Evolutionary conservation across 2,329 filamentous ascomycete species (phyloP), one percentile per base, ranked within the genome.

Genomic region (Mycosphaerella arachidis): DNA sequence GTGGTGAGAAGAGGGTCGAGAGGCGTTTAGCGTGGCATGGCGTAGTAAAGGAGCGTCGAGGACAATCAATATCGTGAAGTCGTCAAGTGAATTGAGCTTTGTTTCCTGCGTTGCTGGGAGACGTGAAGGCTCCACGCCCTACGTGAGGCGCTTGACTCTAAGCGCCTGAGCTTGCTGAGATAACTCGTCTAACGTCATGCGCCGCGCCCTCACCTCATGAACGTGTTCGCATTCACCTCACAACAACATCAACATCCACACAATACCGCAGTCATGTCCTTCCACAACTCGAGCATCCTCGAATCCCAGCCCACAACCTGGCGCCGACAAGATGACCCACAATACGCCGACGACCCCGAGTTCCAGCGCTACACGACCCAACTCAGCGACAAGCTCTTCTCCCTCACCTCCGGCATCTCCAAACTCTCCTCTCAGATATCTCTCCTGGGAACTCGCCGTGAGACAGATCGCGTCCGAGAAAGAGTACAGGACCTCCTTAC

Each of bases 321-420:
- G 78, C 82, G 90, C 63, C 84, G 86, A 65, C 81, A 85, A 62
- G 86, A 89, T 74, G 89, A 89, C 72, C 81, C 86, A 50, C 79
- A 86, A 70, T 99, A 96, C 78, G 82, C 84, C 72, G 94, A 99
- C 78, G 91, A 97, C 74, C 94, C 94, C 55, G 92, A 92, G 66
- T 99, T 97, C 82, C 85, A 91, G 72, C 83, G 85, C 60, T 84
- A 96, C 68, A 91, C 92, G 63, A 87, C 90, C 71, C 84, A 88
- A 60, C 84, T 97, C 62, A 95, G 90, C 76, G 89, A 91, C 75
- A 89, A 93, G 75, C 83, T 99, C 54, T 96, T 97, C 79, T 86
- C 87, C 63, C 84, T 99, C 63, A 92, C 92, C 56, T 89, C 89
- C 65, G 94, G 92, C 75, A 93, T 96, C 68, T 87, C 90, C 58